Base-by-base conservation (phyloP, 164 flowering plant species). In the Umbellularia californica region DNA sequence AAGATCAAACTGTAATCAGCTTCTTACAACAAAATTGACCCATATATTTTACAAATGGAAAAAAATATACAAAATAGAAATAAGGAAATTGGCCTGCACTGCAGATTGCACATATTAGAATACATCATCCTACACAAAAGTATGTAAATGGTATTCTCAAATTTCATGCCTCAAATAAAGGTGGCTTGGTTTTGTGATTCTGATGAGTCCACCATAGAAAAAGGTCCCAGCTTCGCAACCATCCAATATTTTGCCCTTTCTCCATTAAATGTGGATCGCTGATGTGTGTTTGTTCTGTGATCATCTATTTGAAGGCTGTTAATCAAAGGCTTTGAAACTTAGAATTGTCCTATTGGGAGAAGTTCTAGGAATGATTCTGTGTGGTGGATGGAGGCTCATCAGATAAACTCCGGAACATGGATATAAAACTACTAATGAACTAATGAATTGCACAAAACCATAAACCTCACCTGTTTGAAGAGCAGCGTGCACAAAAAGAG, bases 401-500 rank as follows among this genome's bases (percentile, higher is more conserved):
- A 55, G 60, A 55, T 14, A n/a, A 55, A 55, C 15, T 55, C 60
- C 17, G 17, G 60, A 64, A 64, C 20, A n/a, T 22, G 24, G 27
- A 19, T 19, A 35, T 35, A 13, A 17, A 55, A 2, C 60, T 55
- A 55, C 60, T 17, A 19, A 55, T 14, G 19, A 19, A 15, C 60
- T 55, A 19, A 55, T 55, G 60, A 55, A 19, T 15, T 55, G 30
- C 69, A 72, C 30, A 15, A 68, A 58, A 24, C 58, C 27, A 35
- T 55, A 55, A 55, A 1, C 20, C 19, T 55, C 17, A 90, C 74
- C 98, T 85, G 98, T 91, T 82, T 93, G 98, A 65, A 95, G 95
- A 80, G 99, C 98, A 68, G 98, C 90, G 78, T 95, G 99, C 67
- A 95, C 98, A 86, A 95, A 95, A 17, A 93, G 84, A 77, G 99